Base-by-base conservation (phyloP, 2,329 filamentous ascomycete genomes). In the Ceratocystis cubensis region DNA sequence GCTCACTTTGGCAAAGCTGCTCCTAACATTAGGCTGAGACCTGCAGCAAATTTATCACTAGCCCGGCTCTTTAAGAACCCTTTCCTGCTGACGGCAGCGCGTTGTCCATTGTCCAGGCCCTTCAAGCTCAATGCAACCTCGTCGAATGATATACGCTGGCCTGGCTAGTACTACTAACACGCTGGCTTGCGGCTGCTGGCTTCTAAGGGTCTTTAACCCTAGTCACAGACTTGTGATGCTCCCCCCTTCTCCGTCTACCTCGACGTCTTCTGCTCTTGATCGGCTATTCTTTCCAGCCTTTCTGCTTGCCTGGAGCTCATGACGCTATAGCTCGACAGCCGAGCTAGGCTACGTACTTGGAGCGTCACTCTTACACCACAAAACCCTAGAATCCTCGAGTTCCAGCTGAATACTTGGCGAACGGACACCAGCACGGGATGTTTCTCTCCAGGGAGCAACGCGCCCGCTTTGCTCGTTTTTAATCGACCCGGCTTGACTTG, bases 231-330 rank as follows among this genome's bases (percentile, higher is more conserved):
- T 2, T 5, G 45, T 20, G 50, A 30, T 30, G 6, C 20, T 28
- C 17, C 5, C 13, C 10, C 10, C 50, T 25, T 56, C 50, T 20
- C 20, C 22, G 50, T 30, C 50, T 5, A 3, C 22, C 4, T 28
- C 22, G 15, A 3, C 50, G 5, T 56, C 22, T 10, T 22, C 50
- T 28, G 6, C 50, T 56, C 46, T 50, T 8, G 22, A 22, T 56
- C 50, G 50, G 50, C 13, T 56, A 56, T 56, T 56, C 50, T 56
- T 56, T 56, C 50, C 50, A 8, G 20, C 20, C 50, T 56, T 56
- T 15, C 22, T 2, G 28, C 45, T 20, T 48, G 17, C 17, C 45
- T 20, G 4, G 17, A 13, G 17, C 22, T 15, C 50, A 56, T 17
- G 22, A 8, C 10, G 7, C 6, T 56, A 2, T 56, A 8, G 13